Evolutionary conservation across 2,329 filamentous ascomycete genomes (phyloP).

Genomic region (Penicillium paneum): DNA sequence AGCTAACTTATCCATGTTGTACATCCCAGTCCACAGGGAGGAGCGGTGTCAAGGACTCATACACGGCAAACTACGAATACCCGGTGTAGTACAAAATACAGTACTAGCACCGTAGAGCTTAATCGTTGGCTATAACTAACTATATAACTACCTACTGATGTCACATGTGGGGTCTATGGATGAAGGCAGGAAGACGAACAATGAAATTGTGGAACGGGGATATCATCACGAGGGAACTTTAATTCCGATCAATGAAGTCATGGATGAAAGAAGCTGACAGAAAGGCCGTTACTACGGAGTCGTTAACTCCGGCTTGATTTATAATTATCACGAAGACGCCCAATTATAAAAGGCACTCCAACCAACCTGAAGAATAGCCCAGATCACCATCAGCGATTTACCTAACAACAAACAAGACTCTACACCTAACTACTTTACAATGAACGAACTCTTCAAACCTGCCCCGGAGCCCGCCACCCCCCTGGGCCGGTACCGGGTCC

Average conservation of each 20-base stretch:
- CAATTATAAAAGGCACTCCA: background rate
- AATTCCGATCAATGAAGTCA: background rate
- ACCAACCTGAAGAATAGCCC: background rate
- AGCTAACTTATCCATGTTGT: no score
- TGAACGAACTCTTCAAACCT: constrained; percentile 32
- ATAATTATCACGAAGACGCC: no score
- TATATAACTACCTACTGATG: no score
- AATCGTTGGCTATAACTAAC: background rate
- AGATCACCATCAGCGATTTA: background rate
- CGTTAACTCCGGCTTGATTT: constrained; percentile 1
- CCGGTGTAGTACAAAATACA: background rate
- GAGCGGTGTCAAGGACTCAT: background rate
- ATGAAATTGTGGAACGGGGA: background rate
- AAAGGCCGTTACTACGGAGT: background rate
- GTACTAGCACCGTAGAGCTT: background rate
- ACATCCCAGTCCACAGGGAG: background rate
- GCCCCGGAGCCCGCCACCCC: constrained; percentile 57
- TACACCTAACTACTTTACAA: constrained; percentile 16
- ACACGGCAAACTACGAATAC: background rate
- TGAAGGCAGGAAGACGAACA: background rate
- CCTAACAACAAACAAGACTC: background rate
- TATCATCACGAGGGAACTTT: background rate
- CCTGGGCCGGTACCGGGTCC: constrained; percentile 62
- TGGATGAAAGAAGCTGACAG: background rate
- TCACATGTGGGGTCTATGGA: no score